phyloP scores from a whole-genome alignment of 805 yeast species.

The Candida coleopterorum region DNA sequence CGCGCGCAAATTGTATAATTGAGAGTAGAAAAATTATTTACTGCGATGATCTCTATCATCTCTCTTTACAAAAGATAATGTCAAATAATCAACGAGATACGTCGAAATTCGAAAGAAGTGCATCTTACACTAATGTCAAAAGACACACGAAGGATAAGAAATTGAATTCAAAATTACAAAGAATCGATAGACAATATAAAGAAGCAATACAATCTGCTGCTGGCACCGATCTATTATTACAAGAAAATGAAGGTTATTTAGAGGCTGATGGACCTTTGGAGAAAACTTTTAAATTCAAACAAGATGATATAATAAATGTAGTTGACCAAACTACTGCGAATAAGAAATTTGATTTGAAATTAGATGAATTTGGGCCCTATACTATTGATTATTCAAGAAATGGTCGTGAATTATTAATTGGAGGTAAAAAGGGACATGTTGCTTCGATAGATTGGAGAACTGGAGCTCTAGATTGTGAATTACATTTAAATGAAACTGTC shows the following conservation, averaged over 20 bases:
- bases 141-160: constrained; percentile 51
- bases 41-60: constrained; percentile 4
- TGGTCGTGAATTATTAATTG: constrained; percentile 79
- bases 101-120: constrained; percentile 24
- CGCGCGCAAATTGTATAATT: not conserved
- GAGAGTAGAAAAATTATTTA: not conserved
- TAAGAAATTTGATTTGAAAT: constrained; percentile 68
- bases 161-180: constrained; percentile 59
- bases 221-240: constrained; percentile 76
- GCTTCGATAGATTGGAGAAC: constrained; percentile 95
- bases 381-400: constrained; percentile 74
- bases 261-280: constrained; percentile 94
- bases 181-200: constrained; percentile 65
- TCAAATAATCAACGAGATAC: constrained; percentile 3
- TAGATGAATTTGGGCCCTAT: constrained; percentile 85
- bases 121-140: constrained; percentile 12
- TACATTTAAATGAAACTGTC: constrained; percentile 83
- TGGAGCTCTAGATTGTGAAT: constrained; percentile 76
- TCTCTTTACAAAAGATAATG: too few species aligned
- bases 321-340: constrained; percentile 75
- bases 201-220: constrained; percentile 83
- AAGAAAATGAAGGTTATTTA: constrained; percentile 79
- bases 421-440: constrained; percentile 91
- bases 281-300: constrained; percentile 79
- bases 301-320: constrained; percentile 65